Percentiles rank a stretch among this genome's conserved stretches.
Conservation (phyloP, 2,329 filamentous ascomycete species). For the Ustulina deusta region DNA sequence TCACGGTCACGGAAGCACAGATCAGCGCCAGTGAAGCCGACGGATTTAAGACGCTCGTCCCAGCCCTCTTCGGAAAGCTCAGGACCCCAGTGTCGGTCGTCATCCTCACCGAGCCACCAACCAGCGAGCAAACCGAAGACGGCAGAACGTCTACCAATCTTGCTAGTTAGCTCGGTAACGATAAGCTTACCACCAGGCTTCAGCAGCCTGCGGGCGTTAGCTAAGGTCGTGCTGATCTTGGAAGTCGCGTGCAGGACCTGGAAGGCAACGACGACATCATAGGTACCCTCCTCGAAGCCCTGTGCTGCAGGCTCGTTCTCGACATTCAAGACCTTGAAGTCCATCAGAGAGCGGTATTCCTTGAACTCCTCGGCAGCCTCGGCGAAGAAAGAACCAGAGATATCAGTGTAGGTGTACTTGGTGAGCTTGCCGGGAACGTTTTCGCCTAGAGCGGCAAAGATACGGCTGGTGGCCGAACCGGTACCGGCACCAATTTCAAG, state of each 20-base stretch:
- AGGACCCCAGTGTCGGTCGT: slow-evolving; percentile 47
- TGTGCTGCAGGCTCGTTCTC: slow-evolving; percentile 45
- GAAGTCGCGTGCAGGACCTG: slow-evolving; percentile 51
- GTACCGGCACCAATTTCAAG: slow-evolving; percentile 59
- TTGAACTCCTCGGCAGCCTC: slow-evolving; percentile 50
- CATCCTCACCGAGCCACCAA: slow-evolving; percentile 51
- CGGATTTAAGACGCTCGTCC: slow-evolving; percentile 46
- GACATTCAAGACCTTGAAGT: slow-evolving; percentile 50
- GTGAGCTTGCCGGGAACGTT: slow-evolving; percentile 48
- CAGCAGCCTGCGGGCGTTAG: slow-evolving; percentile 46
- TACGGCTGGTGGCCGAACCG: slow-evolving; percentile 55
- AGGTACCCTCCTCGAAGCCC: slow-evolving; percentile 48
- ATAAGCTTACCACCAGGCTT: slow-evolving; percentile 51
- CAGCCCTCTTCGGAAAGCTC: slow-evolving; percentile 47
- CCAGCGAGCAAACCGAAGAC: slow-evolving; percentile 51
- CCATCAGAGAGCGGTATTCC: slow-evolving; percentile 47
- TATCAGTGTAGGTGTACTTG: slow-evolving; percentile 61
- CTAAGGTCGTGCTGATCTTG: slow-evolving; percentile 46
- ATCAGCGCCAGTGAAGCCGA: slow-evolving; percentile 47
- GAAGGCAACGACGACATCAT: slow-evolving; percentile 51
- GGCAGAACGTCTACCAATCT: slow-evolving; percentile 47
- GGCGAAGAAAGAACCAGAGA: slow-evolving; percentile 55
- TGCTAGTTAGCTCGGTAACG: slow-evolving; percentile 47
- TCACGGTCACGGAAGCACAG: slow-evolving; percentile 48
- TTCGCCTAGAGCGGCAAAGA: slow-evolving; percentile 53